phyloP scores from a whole-genome alignment of 164 flowering plant genomes.

The Houttuynia cordata region DNA sequence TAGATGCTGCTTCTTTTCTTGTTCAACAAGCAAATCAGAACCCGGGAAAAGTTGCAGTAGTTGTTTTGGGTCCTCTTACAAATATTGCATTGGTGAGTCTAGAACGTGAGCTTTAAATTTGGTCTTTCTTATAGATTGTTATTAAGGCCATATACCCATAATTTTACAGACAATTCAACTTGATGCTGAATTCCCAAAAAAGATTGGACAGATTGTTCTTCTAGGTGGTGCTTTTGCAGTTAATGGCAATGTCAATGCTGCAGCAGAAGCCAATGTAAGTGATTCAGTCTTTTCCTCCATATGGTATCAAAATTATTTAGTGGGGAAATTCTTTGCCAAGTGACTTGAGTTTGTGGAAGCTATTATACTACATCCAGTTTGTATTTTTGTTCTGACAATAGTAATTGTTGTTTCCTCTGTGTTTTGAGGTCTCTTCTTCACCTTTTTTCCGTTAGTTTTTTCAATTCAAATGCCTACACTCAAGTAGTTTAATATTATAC shows the following conservation, averaged over 20 bases:
- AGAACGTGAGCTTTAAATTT: neutral
- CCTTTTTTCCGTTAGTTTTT: neutral
- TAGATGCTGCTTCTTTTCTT: conserved; percentile 63
- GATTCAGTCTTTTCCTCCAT: neutral
- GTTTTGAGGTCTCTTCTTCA: neutral
- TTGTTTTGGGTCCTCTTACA: conserved; percentile 89
- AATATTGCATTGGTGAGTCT: conserved; percentile 73
- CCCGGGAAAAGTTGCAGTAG: conserved; percentile 79
- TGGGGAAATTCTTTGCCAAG: too few relatives aligned
- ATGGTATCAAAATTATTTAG: neutral
- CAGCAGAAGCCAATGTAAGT: conserved; percentile 92
- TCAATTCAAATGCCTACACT: neutral
- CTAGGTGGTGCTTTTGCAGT: conserved; percentile 96
- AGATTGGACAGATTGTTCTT: conserved; percentile 61
- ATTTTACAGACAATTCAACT: conserved; percentile 52
- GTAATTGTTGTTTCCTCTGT: too few relatives aligned
- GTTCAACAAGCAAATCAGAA: conserved; percentile 49
- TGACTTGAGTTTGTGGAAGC: too few relatives aligned
- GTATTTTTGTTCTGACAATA: too few relatives aligned
- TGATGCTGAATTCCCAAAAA: conserved; percentile 67
- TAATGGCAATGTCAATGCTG: conserved; percentile 96
- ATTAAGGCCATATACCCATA: neutral
- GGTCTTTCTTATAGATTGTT: neutral
- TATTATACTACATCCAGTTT: too few relatives aligned
- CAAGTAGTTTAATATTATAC: neutral